Conservation (phyloP, 257 asterid genomes). For the Fraxinus quadrangulata region DNA sequence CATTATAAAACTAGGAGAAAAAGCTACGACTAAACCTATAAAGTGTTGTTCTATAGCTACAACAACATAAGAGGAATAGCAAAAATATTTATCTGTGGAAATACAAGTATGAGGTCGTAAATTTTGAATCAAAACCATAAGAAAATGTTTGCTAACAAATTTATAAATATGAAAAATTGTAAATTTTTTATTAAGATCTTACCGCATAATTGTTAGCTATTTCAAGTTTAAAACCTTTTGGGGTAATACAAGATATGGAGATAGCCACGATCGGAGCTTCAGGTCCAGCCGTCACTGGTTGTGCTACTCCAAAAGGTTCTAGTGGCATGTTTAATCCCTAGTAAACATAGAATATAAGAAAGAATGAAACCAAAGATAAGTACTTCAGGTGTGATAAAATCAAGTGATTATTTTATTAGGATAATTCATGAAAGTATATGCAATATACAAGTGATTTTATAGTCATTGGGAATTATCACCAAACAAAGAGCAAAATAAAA, state of each 20-base stretch:
- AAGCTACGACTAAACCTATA: too few species aligned
- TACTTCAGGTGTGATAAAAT: background rate
- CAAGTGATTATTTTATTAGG: background rate
- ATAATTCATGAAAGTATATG: background rate
- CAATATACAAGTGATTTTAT: background rate
- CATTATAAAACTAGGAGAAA: too few species aligned
- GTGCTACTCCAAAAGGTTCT: background rate
- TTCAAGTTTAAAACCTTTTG: background rate
- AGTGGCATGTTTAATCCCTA: background rate
- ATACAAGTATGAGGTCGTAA: background rate
- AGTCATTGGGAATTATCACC: background rate
- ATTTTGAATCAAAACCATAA: too few species aligned
- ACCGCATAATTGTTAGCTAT: background rate
- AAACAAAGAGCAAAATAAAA: too few species aligned
- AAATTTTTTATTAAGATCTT: background rate
- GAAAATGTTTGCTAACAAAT: too few species aligned
- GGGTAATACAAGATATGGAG: background rate
- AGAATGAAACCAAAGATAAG: background rate
- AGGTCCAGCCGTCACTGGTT: background rate
- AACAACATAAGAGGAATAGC: background rate
- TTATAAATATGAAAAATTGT: too few species aligned
- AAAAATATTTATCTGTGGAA: too few species aligned
- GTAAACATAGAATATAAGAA: background rate
- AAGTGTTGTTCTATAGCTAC: too few species aligned
- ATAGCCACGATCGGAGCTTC: background rate